phyloP scores from a whole-genome alignment of 139 green algal species.

The Ostreobium quekettii region DNA sequence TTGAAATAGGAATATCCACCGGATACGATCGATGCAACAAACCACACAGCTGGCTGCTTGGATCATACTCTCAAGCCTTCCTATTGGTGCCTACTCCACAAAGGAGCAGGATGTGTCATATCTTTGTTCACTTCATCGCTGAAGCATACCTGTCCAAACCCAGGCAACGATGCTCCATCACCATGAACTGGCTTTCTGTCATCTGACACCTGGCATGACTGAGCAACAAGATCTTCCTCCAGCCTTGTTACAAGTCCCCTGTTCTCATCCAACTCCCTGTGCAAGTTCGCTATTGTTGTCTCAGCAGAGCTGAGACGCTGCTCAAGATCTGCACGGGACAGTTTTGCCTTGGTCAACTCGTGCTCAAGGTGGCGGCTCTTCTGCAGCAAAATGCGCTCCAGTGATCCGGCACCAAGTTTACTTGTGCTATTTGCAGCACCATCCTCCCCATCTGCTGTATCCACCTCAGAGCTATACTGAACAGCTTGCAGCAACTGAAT shows the following conservation, averaged over 20 bases:
- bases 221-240: constrained; percentile 46
- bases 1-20: too few species aligned
- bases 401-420: constrained; percentile 16
- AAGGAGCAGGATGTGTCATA: too few species aligned
- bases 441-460: constrained; percentile 1
- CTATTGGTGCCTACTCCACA: too few species aligned
- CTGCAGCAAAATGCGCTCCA: constrained; percentile 70
- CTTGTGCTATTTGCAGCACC: background rate
- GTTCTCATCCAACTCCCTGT: constrained; percentile 37
- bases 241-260: constrained; percentile 39
- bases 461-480: constrained; percentile 41
- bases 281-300: background rate
- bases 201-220: background rate
- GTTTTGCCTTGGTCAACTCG: constrained; percentile 66
- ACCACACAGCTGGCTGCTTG: too few species aligned
- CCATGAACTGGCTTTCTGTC: background rate
- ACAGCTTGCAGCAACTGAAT: constrained; percentile 64
- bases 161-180: background rate
- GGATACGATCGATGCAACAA: too few species aligned
- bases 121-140: too few species aligned
- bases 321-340: constrained; percentile 29
- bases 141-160: background rate
- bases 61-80: too few species aligned
- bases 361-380: constrained; percentile 86
- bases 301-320: background rate